Conservation (phyloP, 345 rosid species). For the Chamaenerion angustifolium region DNA sequence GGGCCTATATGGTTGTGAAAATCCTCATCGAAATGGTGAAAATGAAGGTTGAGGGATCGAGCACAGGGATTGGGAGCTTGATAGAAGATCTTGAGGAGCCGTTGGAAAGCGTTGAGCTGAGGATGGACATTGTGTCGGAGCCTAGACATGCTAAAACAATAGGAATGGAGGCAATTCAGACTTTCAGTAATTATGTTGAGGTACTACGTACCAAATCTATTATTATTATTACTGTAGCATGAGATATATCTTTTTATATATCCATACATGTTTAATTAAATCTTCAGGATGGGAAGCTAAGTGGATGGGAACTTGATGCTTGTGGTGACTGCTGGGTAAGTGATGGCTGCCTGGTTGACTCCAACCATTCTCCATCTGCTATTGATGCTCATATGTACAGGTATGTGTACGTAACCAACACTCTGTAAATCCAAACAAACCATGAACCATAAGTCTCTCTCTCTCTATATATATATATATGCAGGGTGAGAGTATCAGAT, state of each 20-base stretch:
- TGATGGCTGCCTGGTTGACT: conserved; percentile 85
- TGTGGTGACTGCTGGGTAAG: conserved; percentile 94
- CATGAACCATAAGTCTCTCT: background rate
- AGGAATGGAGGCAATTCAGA: conserved; percentile 60
- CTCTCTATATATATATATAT: background rate
- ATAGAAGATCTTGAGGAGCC: conserved; percentile 75
- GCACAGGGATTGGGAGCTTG: conserved; percentile 61
- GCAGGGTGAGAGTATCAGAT: conserved; percentile 56
- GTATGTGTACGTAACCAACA: conserved; percentile 9
- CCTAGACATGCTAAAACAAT: conserved; percentile 61
- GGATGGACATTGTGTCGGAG: conserved; percentile 62
- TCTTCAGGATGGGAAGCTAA: conserved; percentile 42
- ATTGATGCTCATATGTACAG: conserved; percentile 91
- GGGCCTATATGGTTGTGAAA: conserved; percentile 91
- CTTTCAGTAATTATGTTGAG: conserved; percentile 51
- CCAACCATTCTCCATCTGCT: conserved; percentile 51
- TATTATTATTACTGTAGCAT: no score
- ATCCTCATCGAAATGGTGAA: conserved; percentile 80
- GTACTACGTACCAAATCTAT: conserved; percentile 12
- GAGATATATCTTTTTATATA: background rate
- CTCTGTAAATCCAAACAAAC: no score
- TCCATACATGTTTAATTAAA: no score
- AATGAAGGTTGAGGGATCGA: conserved; percentile 54
- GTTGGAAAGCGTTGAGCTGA: conserved; percentile 40
- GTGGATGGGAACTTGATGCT: conserved; percentile 75